Evolutionary conservation across 2,329 filamentous ascomycete species (phyloP), one percentile per base, ranked within the genome.

Genomic region (Exophiala calicioides): DNA sequence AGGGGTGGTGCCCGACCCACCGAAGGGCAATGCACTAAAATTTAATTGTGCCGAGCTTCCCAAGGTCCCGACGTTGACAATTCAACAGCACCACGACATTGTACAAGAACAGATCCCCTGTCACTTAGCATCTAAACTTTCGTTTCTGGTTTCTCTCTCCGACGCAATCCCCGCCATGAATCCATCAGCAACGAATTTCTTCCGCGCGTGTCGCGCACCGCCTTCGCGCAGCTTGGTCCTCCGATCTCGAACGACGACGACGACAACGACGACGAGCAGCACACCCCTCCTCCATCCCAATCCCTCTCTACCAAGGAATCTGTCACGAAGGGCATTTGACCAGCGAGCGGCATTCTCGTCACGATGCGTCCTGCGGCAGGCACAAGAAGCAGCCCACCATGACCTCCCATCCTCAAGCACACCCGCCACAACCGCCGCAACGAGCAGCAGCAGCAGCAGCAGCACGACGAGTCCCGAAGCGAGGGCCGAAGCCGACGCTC

Each of bases 171-270:
- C 16, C 24, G 15, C 24, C 13, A 33, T 45, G 43, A 45, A 41
- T 15, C 24, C 44, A 3, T 33, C 45, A 18, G 44, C 50, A 9
- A 49, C 41, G 35, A 40, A 10, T n/a, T 45, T 48, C 32, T 23
- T 45, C 21, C 50, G 50, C 18, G 43, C 48, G n/a, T 48, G 50
- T 49, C 47, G 47, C 31, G 42, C 40, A 20, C 18, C 29, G 27
- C 29, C 41, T 13, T 26, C 40, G 29, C 34, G 43, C 43, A 33
- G 34, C 19, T 16, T 44, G 3, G 23, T 44, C 18, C 41, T 19
- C 16, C 32, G 12, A 3, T 13, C 13, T 19, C 32, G 13, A 31
- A 30, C 32, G 21, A 41, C 19, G 16, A 30, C 13, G 3, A 29
- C 35, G n/a, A n/a, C n/a, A 31, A 30, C 32, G 21, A 41, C 19